A percentile compares a stretch with the other conserved stretches of the same genome.
Conservation (phyloP, 805 yeast species). For the Lipomyces orientalis region DNA sequence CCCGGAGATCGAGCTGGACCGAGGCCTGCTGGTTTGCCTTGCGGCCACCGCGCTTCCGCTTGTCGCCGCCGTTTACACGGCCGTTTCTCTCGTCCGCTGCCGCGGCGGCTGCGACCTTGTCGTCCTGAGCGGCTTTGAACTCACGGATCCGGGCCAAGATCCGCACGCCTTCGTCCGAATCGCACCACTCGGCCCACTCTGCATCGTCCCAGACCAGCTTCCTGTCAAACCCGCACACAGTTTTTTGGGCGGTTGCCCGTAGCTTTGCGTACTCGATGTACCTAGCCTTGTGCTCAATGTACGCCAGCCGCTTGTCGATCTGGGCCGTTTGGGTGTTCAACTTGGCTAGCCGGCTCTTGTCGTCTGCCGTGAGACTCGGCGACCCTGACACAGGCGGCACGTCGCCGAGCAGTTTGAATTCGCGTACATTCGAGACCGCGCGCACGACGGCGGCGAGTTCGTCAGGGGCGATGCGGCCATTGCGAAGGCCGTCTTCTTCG, state of each 20-base stretch:
- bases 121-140: slow-evolving; percentile 17
- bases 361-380: slow-evolving; percentile 1
- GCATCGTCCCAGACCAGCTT: slow-evolving; percentile 40
- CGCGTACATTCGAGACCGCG: slow-evolving; percentile 6
- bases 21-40: slow-evolving; percentile 15
- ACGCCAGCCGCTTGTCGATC: slow-evolving; percentile 26
- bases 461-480: not conserved
- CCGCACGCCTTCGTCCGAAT: slow-evolving; percentile 22
- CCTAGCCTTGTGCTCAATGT: slow-evolving; percentile 34
- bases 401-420: slow-evolving; percentile 26
- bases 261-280: slow-evolving; percentile 33
- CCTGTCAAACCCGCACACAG: slow-evolving; percentile 42
- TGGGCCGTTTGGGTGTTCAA: slow-evolving; percentile 12
- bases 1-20: slow-evolving; percentile 14
- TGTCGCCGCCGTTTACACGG: not conserved
- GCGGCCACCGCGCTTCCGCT: not conserved
- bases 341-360: not conserved
- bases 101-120: not conserved
- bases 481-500: slow-evolving; percentile 19
- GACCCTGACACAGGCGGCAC: slow-evolving; percentile 5
- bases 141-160: slow-evolving; percentile 18
- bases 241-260: slow-evolving; percentile 40
- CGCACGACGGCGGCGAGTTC: slow-evolving; percentile 21
- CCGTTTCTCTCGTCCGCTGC: not conserved
- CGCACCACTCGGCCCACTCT: slow-evolving; percentile 36